Conservation (phyloP, 257 asterid genomes). For the Agastache rugosa region DNA sequence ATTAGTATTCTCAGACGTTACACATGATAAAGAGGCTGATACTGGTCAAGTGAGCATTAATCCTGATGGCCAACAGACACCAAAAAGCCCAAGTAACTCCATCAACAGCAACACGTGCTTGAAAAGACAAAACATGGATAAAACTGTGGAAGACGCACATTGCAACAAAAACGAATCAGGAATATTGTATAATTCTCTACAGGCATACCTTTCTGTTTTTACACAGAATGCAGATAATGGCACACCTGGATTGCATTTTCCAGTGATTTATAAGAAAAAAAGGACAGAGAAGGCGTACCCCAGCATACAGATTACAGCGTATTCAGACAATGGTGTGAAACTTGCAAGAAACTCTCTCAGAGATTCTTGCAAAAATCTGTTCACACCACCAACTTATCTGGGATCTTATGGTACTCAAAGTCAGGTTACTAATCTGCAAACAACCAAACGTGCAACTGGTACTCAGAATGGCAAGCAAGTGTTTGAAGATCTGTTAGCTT, state of each 20-base stretch:
- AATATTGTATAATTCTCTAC: conserved; percentile 51
- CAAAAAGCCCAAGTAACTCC: conserved; percentile 46
- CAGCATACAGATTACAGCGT: conserved; percentile 38
- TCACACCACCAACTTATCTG: conserved; percentile 38
- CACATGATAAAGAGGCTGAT: conserved; percentile 69
- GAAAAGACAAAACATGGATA: conserved; percentile 52
- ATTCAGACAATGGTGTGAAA: conserved; percentile 30
- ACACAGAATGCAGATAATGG: conserved; percentile 39
- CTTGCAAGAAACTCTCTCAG: conserved; percentile 18
- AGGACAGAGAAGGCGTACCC: conserved; percentile 59
- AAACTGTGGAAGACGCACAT: conserved; percentile 48
- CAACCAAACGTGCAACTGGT: conserved; percentile 32
- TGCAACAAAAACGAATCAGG: conserved; percentile 52
- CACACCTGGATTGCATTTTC: conserved; percentile 53
- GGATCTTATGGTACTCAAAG: conserved; percentile 36
- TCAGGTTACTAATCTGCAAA: conserved; percentile 40
- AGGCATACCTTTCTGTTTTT: conserved; percentile 46
- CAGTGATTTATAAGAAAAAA: conserved; percentile 62
- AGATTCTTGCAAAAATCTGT: conserved; percentile 35
- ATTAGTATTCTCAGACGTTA: conserved; percentile 67
- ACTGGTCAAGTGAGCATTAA: conserved; percentile 40
- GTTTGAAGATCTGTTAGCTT: conserved; percentile 44
- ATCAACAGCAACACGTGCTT: conserved; percentile 49
- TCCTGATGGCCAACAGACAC: conserved; percentile 34
- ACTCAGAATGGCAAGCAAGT: conserved; percentile 43